Base-by-base conservation (phyloP, 306 rosid species). In the Potentilla sterilis region DNA sequence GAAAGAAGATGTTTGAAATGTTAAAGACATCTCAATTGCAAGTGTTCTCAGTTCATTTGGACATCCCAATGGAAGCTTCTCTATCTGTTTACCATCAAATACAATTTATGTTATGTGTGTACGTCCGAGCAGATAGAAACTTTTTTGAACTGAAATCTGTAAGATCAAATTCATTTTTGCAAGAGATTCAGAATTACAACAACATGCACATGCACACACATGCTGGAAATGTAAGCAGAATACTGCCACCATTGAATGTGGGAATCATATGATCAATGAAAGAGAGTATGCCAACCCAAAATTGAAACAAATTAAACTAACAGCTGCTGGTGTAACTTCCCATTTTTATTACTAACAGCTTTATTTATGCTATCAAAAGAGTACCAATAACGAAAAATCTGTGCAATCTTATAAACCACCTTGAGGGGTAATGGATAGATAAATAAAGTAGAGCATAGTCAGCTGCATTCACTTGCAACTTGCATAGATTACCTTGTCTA, bases 401-500 rank as follows among this genome's bases (percentile, higher is more conserved):
- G 16, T 32, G 41, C 3, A 61, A 61, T 10, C 40, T 37, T 61
- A 32, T 9, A 6, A 12, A 54, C 22, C 70, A 41, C 46, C 34
- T 22, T 46, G 46, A 61, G 66, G 41, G 18, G 5, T 6, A 7
- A 70, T 40, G 44, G 19, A 32, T 32, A 32, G 37, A 32, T 12
- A 21, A 64, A 51, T 32, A 42, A 4, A 34, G 44, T 7, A 49
- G 48, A 13, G 28, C 28, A 28, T 28, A 28, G 19, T 42, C 43
- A 1, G 34, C 14, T 21, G 57, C 77, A 42, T 43, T 73, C 76
- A 76, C 80, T 73, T 73, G 77, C 62, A 67, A 70, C 47, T 21
- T 37, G 40, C 40, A 37, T 5, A 5, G 40, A 2, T 37, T 81
- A 95, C 98, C 86, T 95, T 95, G 88, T 95, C 97, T 76, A 95